phyloP scores from a whole-genome alignment of 2,329 filamentous ascomycete species.

The Lachnellula cervina region DNA sequence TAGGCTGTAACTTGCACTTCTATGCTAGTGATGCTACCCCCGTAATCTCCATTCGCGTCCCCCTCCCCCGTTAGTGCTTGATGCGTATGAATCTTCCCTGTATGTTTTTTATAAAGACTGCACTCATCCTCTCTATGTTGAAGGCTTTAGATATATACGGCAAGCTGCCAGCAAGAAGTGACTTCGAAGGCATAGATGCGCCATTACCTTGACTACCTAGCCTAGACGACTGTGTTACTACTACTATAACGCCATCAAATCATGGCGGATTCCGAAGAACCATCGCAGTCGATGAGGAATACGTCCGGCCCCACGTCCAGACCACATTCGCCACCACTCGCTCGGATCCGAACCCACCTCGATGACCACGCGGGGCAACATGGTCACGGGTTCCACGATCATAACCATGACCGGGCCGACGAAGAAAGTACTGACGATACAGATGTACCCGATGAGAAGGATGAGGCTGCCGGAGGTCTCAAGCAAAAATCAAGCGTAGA shows the following conservation, averaged over 20 bases:
- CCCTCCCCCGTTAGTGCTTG: too few species aligned
- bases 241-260: not conserved
- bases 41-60: too few species aligned
- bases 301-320: slow-evolving; percentile 10
- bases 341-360: slow-evolving; percentile 8
- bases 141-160: too few species aligned
- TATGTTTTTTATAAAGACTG: too few species aligned
- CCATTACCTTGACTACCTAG: not conserved
- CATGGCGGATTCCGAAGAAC: slow-evolving; percentile 10
- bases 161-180: too few species aligned
- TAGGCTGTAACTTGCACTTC: too few species aligned
- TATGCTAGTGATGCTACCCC: too few species aligned
- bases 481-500: slow-evolving; percentile 1
- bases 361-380: not conserved
- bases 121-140: too few species aligned
- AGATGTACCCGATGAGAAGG: not conserved
- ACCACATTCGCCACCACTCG: slow-evolving; percentile 9
- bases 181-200: not conserved
- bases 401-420: not conserved
- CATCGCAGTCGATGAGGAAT: slow-evolving; percentile 4
- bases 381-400: not conserved
- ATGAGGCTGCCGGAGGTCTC: not conserved
- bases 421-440: not conserved
- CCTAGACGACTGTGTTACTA: not conserved
- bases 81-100: too few species aligned